phyloP scores from a whole-genome alignment of 2,329 filamentous ascomycete species.

The Lachnellula occidentalis region DNA sequence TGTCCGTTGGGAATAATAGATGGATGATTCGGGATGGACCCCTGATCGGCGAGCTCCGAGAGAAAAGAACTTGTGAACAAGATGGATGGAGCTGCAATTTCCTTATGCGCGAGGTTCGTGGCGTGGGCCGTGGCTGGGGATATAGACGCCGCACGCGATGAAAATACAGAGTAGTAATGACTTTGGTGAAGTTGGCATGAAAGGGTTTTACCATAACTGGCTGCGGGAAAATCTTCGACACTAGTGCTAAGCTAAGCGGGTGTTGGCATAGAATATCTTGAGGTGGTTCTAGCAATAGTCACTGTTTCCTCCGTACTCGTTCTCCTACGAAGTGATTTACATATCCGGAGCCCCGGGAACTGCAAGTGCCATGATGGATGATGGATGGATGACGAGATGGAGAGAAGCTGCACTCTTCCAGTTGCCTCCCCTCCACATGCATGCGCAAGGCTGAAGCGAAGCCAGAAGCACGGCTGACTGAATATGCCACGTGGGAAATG shows the following conservation, averaged over 20 bases:
- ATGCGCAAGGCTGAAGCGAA: no score
- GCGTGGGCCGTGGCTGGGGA: background rate
- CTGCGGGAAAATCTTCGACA: background rate
- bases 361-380: no score
- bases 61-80: background rate
- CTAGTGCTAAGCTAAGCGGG: background rate
- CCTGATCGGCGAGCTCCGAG: background rate
- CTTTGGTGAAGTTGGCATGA: background rate
- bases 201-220: background rate
- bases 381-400: no score
- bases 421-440: no score
- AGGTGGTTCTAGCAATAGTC: background rate
- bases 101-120: background rate
- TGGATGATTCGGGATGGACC: background rate
- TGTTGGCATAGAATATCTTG: background rate
- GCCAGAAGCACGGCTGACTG: background rate
- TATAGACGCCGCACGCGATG: background rate
- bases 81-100: background rate
- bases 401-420: no score
- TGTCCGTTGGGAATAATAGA: background rate
- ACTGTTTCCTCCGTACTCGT: no score
- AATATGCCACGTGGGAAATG: background rate
- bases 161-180: background rate
- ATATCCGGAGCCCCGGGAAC: no score
- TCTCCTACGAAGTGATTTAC: no score